A percentile compares a stretch with the other conserved stretches of the same genome.
phyloP scores from a whole-genome alignment of 352 stramenopile genomes.

The Pythium oligandrum region DNA sequence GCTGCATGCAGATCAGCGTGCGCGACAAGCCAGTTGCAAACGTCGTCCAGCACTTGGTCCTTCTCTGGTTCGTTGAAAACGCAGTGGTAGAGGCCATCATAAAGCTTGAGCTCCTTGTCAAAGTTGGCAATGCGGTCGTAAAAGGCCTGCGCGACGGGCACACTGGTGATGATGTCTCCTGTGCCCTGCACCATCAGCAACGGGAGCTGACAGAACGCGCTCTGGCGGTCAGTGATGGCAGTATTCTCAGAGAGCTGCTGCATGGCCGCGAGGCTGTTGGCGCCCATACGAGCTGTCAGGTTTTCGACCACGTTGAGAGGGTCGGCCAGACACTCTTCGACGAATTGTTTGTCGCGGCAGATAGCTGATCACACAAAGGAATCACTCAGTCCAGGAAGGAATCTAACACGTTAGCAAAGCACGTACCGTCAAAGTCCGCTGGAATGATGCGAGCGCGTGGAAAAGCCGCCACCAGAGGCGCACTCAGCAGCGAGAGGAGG shows the following conservation, averaged over 20 bases:
- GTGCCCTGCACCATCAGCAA: conserved; percentile 44
- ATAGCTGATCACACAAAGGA: conserved; percentile 9
- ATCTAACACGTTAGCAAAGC: no score
- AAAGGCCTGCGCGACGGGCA: conserved; percentile 30
- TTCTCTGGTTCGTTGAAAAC: conserved; percentile 59
- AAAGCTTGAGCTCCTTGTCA: conserved; percentile 65
- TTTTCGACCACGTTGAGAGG: conserved; percentile 41
- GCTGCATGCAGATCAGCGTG: conserved; percentile 3
- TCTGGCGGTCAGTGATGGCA: conserved; percentile 11
- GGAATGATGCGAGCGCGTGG: conserved; percentile 42
- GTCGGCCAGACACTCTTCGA: conserved; percentile 50
- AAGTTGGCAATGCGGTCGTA: conserved; percentile 32
- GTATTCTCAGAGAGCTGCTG: conserved; percentile 8
- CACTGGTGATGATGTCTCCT: conserved; percentile 40
- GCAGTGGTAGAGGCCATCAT: conserved; percentile 56
- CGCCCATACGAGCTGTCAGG: conserved; percentile 37
- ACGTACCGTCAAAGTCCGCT: conserved; percentile 35
- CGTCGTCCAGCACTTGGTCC: conserved; percentile 43
- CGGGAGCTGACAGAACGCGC: conserved; percentile 20
- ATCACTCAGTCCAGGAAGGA: no score
- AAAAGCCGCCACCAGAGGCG: conserved; percentile 36
- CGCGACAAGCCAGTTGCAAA: conserved; percentile 28
- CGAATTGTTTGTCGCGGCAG: conserved; percentile 30
- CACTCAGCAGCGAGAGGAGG: conserved; percentile 32
- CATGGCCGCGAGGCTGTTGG: conserved; percentile 23